Base-by-base conservation (phyloP, 2,329 filamentous ascomycete genomes). In the Verticillium nubilum region DNA sequence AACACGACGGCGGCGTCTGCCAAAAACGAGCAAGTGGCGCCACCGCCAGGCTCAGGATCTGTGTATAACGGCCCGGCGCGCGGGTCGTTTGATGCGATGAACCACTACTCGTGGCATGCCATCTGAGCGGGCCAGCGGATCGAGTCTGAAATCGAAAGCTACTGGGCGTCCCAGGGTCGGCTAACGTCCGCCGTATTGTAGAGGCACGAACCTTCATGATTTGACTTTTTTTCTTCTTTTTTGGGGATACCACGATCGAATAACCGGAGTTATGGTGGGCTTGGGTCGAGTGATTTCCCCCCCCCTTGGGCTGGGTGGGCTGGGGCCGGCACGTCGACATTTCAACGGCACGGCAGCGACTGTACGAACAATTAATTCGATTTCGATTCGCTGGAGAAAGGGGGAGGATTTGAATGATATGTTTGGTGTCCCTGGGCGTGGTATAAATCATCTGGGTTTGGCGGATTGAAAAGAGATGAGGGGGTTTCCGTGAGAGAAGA, bases 31-130 rank as follows among this genome's bases (percentile, higher is more conserved):
- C 71, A 73, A 4, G 37, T 26, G 61, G 35, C 10, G 13, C 71
- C 70, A 56, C 68, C 71, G 17, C 68, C 74, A 28, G 73, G 76
- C 12, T 72, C 78, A 15, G 72, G 75, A 3, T 69, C 73, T 23
- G 67, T 73, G 26, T 81, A 81, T 59, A 73, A 67, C 27, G 70
- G 72, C 50, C 70, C 69, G 13, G 64, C 73, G 29, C 70, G 76
- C 53, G 75, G 74, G 19, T 80, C 80, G 15, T 81, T 80, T 60
- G 78, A 79, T 58, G 74, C 73, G 55, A 74, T 84, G 70, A 80
- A 77, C 67, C 80, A 84, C 67, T 86, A 86, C 68, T 83, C 81
- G 31, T 86, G 83, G 83, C 83, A 78, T 63, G 73, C 77, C 57
- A 81, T 78, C 59, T 82, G 53, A 50, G 7, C 35, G 15, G 35